Evolutionary conservation across 2,329 filamentous ascomycete genomes (phyloP).

Genomic region (Cadophora sp.): DNA sequence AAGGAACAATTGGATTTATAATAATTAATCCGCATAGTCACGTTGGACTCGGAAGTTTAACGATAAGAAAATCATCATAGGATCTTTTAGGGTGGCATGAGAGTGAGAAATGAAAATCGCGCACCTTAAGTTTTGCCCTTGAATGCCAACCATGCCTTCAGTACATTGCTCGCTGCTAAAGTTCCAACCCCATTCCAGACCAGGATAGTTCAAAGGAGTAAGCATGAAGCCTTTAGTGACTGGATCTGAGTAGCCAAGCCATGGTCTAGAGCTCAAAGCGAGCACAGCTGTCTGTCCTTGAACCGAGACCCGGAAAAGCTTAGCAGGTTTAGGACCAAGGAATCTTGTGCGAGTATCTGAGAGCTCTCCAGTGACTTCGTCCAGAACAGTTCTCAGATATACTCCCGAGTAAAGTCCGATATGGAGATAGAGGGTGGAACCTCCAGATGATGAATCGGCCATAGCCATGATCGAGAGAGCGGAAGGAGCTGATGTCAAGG

Average conservation of each 20-base stretch:
- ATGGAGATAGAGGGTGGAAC: slow-evolving; percentile 89
- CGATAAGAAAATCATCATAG: slow-evolving; percentile 54
- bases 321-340: slow-evolving; percentile 87
- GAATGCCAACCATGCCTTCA: slow-evolving; percentile 93
- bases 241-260: slow-evolving; percentile 91
- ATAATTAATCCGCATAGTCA: slow-evolving; percentile 60
- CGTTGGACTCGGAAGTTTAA: slow-evolving; percentile 46
- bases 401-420: slow-evolving; percentile 96
- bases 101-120: slow-evolving; percentile 44
- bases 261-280: slow-evolving; percentile 90
- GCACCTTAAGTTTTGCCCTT: slow-evolving; percentile 86
- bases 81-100: slow-evolving; percentile 32
- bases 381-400: slow-evolving; percentile 91
- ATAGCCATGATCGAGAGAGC: slow-evolving; percentile 92
- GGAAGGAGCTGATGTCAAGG: slow-evolving; percentile 87
- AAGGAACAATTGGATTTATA: slow-evolving; percentile 94
- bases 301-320: slow-evolving; percentile 89
- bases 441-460: slow-evolving; percentile 90
- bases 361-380: slow-evolving; percentile 94
- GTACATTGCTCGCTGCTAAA: slow-evolving; percentile 95
- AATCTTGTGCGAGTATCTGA: slow-evolving; percentile 96
- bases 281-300: slow-evolving; percentile 85
- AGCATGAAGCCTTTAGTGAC: slow-evolving; percentile 89
- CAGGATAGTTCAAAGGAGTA: slow-evolving; percentile 87
- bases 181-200: slow-evolving; percentile 93